These are phyloP conservation scores for Clavispora asparagi DNA, from an alignment of 805 yeast genomes.

Conservation along the genomic window DNA sequence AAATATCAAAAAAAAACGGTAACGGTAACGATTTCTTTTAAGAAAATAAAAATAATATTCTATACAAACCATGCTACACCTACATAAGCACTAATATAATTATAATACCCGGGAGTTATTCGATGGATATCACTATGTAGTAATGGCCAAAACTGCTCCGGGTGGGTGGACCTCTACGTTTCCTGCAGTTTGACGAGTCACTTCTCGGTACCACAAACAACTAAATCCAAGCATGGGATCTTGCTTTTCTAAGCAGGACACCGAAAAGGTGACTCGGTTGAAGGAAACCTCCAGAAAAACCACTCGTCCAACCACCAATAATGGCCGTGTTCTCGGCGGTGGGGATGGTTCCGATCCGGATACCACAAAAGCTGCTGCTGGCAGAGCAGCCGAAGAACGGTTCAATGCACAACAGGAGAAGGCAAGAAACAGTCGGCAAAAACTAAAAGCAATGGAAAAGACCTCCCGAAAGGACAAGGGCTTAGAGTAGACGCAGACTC, in stretches of 20 bases:
- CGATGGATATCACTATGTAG: not conserved
- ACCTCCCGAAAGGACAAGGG: constrained; percentile 31
- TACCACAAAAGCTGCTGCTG: constrained; percentile 25
- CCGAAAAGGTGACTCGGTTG: not conserved
- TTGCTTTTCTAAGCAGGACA: constrained; percentile 11
- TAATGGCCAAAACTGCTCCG: no score
- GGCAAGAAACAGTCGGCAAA: constrained; percentile 21
- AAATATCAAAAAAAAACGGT: not conserved
- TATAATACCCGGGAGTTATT: not conserved
- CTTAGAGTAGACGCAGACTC: constrained; percentile 7
- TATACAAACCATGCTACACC: not conserved
- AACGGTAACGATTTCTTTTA: not conserved
- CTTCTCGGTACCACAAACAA: not conserved
- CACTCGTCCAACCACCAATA: not conserved
- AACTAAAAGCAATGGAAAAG: constrained; percentile 26
- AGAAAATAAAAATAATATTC: not conserved
- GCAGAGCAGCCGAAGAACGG: constrained; percentile 36
- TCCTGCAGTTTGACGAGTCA: not conserved
- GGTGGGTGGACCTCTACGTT: not conserved
- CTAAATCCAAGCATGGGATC: constrained; percentile 11
- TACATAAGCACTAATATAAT: not conserved
- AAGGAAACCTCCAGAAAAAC: not conserved
- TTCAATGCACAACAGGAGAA: constrained; percentile 24
- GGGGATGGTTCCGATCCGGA: constrained; percentile 1
- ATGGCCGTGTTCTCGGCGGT: constrained; percentile 17